Evolutionary conservation across 495 filamentous ascomycete genomes (phyloP).

Genomic region (Xylaria acuta): DNA sequence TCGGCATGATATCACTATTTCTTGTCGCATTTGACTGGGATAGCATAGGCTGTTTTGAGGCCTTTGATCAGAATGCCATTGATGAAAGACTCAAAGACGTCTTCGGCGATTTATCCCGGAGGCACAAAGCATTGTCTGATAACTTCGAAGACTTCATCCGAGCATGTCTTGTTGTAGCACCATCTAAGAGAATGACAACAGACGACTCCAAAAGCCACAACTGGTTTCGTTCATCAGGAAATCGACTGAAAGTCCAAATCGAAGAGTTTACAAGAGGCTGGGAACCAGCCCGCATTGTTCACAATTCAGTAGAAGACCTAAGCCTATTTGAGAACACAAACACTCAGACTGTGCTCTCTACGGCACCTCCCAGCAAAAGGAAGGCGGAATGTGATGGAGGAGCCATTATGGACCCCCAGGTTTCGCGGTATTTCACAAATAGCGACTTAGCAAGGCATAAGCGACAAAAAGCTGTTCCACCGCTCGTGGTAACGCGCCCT

Average conservation of each 20-base stretch:
- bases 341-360: neutral
- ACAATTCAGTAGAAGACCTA: conserved; percentile 28
- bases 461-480: neutral
- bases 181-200: conserved; percentile 58
- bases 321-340: neutral
- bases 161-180: conserved; percentile 59
- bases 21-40: conserved; percentile 32
- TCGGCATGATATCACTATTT: conserved; percentile 27
- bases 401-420: neutral
- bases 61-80: conserved; percentile 34
- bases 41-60: conserved; percentile 35
- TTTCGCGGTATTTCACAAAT: neutral
- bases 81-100: conserved; percentile 39
- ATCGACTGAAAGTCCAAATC: conserved; percentile 18
- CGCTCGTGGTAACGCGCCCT: neutral
- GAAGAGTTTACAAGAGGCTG: conserved; percentile 23
- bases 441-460: neutral
- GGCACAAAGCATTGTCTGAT: conserved; percentile 40
- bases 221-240: conserved; percentile 17
- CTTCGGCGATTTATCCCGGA: conserved; percentile 29
- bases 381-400: neutral
- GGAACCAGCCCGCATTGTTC: conserved; percentile 24
- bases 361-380: neutral
- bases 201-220: conserved; percentile 60
- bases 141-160: conserved; percentile 61